These are phyloP conservation scores for Arthrobotrys sinensis DNA, from an alignment of 2,329 filamentous ascomycete genomes.

Conservation along the genomic window DNA sequence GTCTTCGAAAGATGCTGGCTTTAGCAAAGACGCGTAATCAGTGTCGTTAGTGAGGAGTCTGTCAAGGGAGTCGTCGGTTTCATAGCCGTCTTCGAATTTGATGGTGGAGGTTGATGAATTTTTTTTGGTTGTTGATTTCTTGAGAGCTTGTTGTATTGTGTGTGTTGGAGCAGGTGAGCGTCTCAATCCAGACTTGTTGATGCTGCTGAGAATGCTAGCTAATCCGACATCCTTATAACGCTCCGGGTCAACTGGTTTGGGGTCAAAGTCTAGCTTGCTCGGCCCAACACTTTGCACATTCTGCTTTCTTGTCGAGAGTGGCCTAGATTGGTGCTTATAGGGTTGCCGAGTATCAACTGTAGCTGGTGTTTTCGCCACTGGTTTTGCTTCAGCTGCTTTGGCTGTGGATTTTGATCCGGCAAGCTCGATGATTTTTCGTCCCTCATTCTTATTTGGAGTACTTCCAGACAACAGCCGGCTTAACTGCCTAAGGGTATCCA, in stretches of 20 bases:
- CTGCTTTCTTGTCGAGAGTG: slow-evolving; percentile 19
- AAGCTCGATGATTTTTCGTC: slow-evolving; percentile 36
- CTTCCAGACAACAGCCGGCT: slow-evolving; percentile 53
- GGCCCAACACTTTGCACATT: slow-evolving; percentile 1
- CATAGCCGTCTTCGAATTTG: slow-evolving; percentile 57
- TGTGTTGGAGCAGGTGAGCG: slow-evolving; percentile 4
- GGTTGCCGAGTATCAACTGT: slow-evolving; percentile 32
- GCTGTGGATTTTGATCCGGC: slow-evolving; percentile 24
- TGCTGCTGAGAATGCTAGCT: slow-evolving; percentile 17
- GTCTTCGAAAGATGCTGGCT: slow-evolving; percentile 52
- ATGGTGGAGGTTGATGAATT: slow-evolving; percentile 31
- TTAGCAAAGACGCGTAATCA: slow-evolving; percentile 49
- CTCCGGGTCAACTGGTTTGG: slow-evolving; percentile 19
- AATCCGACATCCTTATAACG: slow-evolving; percentile 18
- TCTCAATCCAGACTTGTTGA: slow-evolving; percentile 15
- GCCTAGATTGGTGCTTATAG: slow-evolving; percentile 45
- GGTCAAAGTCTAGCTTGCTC: slow-evolving; percentile 19
- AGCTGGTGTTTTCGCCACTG: not conserved
- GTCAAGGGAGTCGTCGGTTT: slow-evolving; percentile 60
- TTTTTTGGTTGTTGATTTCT: slow-evolving; percentile 23
- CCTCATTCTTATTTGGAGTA: slow-evolving; percentile 41
- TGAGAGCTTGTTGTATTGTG: slow-evolving; percentile 19
- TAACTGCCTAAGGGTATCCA: slow-evolving; percentile 54
- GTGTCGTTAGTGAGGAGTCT: slow-evolving; percentile 52
- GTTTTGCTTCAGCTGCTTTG: slow-evolving; percentile 29